Evolutionary conservation across 139 green algal genomes (phyloP), one percentile per base, ranked within the genome.

Genomic region (Dunaliella primolecta): DNA sequence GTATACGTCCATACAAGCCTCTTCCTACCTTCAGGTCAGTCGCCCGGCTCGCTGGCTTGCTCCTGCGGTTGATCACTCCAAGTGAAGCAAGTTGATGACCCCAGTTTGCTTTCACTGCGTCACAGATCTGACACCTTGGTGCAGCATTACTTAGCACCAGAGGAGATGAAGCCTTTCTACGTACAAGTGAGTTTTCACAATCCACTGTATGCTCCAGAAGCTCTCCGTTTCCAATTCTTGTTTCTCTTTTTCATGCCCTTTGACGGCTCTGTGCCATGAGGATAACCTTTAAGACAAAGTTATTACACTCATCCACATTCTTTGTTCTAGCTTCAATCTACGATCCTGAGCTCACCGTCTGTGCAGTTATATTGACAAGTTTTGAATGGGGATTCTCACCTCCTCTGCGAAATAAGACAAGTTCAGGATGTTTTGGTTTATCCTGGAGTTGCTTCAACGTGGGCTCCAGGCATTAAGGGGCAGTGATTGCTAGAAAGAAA

Each of bases 131-230:
- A 86, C 75, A 83, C 83, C 1, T 38, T 86, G 15, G 84, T 91
- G 30, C 90, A 94, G 81, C 92, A 94, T 82, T 94, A 94, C 84
- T 74, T 94, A 20, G 38, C 55, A 38, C 32, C 89, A 55, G 91
- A 94, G 85, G 91, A 94, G 86, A 92, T 94, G 88, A 34, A 36
- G 37, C 91, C 91, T 0, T 94, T 88, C 81, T 89, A 92, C 36
- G 29, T 75, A 27, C 89, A 92, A 88, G 91, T 87, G 78, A 23
- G 83, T 25, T 33, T 0, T 7, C 46, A 70, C 25, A 38, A 56
- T 2, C 55, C 7, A 74, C 36, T 30, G 11, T 23, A 33, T 2
- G 25, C 31, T 34, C n/a, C 76, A 72, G 32, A 46, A 74, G 77
- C 72, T 57, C 1, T 55, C 23, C 2, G 29, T 2, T 32, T 36